phyloP scores from a whole-genome alignment of 495 filamentous ascomycete species.

The Paragyromitra xinjiangensis region DNA sequence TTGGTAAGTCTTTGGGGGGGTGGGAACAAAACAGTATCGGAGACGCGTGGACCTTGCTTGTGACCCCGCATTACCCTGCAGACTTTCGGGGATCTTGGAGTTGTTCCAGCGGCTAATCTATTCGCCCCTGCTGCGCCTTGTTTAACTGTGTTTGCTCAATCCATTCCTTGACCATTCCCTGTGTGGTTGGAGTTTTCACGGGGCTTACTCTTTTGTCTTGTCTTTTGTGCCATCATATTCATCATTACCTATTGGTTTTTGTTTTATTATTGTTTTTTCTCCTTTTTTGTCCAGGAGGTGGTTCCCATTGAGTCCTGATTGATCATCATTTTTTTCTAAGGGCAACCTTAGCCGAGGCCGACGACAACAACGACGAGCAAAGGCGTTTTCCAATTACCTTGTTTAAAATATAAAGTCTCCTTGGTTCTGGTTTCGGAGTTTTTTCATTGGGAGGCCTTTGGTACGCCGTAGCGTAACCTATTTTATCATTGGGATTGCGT shows the following conservation, averaged over 20 bases:
- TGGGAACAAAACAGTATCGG: not conserved
- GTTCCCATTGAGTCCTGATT: conserved; percentile 29
- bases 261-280: conserved; percentile 49
- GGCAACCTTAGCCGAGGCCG: conserved; percentile 34
- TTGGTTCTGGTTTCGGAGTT: conserved; percentile 22
- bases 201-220: conserved; percentile 57
- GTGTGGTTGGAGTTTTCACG: conserved; percentile 58
- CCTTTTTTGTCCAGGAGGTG: conserved; percentile 44
- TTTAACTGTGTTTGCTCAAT: conserved; percentile 28
- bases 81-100: conserved; percentile 28
- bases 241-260: conserved; percentile 54
- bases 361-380: conserved; percentile 13
- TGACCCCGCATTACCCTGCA: conserved; percentile 45
- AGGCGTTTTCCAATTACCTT: conserved; percentile 13
- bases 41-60: conserved; percentile 38
- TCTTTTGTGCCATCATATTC: not conserved
- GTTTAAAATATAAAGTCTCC: conserved; percentile 36
- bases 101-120: conserved; percentile 58
- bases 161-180: conserved; percentile 38
- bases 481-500: conserved; percentile 11
- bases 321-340: conserved; percentile 12
- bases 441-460: not conserved
- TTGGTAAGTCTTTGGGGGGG: conserved; percentile 11
- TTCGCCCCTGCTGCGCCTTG: conserved; percentile 40
- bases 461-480: conserved; percentile 4